Conservation (phyloP, 73 alveolate species). For the Paramecium pentaurelia region DNA sequence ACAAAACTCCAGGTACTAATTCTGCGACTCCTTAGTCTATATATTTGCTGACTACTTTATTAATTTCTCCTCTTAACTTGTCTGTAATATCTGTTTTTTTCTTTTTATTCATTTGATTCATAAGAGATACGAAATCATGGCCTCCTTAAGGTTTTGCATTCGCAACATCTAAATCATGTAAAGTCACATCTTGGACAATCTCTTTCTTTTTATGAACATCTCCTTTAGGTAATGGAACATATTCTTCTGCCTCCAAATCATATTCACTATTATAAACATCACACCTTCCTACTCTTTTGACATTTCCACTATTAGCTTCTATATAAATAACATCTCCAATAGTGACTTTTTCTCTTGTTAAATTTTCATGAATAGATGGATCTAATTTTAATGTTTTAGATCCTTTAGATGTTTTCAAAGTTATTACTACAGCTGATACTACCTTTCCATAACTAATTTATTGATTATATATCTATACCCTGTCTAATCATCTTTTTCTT, state of each 20-base stretch:
- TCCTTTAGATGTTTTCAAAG: slow-evolving; percentile 96
- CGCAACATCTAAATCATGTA: slow-evolving; percentile 99
- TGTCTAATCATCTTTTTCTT: slow-evolving; percentile 94
- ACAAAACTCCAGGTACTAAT: slow-evolving; percentile 99
- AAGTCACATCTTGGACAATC: slow-evolving; percentile 98
- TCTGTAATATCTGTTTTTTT: slow-evolving; percentile 99
- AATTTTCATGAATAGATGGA: slow-evolving; percentile 97
- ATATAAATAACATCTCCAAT: slow-evolving; percentile 99
- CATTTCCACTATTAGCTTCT: slow-evolving; percentile 99
- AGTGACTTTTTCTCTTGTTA: slow-evolving; percentile 98
- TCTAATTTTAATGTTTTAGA: slow-evolving; percentile 96
- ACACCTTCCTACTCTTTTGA: slow-evolving; percentile 99
- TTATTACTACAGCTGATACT: slow-evolving; percentile 84
- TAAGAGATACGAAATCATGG: slow-evolving; percentile 95
- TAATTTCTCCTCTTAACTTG: slow-evolving; percentile 96
- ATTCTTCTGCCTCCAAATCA: slow-evolving; percentile 99
- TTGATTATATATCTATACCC: slow-evolving; percentile 41
- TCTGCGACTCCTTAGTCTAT: slow-evolving; percentile 99
- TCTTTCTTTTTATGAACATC: slow-evolving; percentile 99
- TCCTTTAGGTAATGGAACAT: slow-evolving; percentile 99
- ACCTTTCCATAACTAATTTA: slow-evolving; percentile 80
- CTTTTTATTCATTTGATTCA: slow-evolving; percentile 98
- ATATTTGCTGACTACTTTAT: slow-evolving; percentile 98
- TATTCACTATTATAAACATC: slow-evolving; percentile 99
- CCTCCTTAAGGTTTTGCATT: slow-evolving; percentile 99